Evolutionary conservation across 768 basidiomycete genomes (phyloP), one percentile per base, ranked within the genome.

Genomic region (Pleurotus salmoneostramineus): DNA sequence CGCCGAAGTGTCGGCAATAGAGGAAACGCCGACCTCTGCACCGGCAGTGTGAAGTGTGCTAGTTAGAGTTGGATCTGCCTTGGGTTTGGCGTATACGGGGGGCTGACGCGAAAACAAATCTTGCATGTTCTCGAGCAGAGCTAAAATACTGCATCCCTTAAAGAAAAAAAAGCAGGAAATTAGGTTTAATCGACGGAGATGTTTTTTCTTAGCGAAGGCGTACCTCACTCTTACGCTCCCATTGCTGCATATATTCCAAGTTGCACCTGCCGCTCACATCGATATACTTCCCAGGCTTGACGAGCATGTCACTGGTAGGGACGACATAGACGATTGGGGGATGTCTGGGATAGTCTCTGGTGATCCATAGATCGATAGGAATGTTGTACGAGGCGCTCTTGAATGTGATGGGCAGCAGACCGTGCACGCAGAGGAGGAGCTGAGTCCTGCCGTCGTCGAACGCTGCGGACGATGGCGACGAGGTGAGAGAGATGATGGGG

Each of bases 381-480:
- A 98, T 98, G 71, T 99, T 93, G 78, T 99, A 99, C 1, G 88
- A 78, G 0, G 84, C 74, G 1, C 77, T 72, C 50, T 89, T 81
- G 74, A 85, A 96, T 0, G 81, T 71, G 63, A 99, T 97, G 3
- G 94, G 95, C 0, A 99, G 77, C 4, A 98, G 83, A 7, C 97
- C 97, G 66, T 97, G 91, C 3, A 96, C 64, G 62, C 93, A 94
- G 57, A 98, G 85, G 31, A 99, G 82, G 14, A 98, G 80, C 66
- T 95, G 93, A 0, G 93, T 88, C 37, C 96, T 85, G 48, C 97
- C 97, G 62, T 97, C 93, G 71, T 99, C 94, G 74, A 91, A 95
- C 0, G 91, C 93, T 97, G 62, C 48, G 58, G 40, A 59, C 46
- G 31, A 32, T 14, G 49, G 48, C 49, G 44, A 49, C 6, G 31